Percentiles rank a stretch among this genome's conserved stretches.
These are phyloP conservation scores for Plasmodium vivax DNA, from an alignment of 169 alveolate species.

Conservation along the genomic window DNA sequence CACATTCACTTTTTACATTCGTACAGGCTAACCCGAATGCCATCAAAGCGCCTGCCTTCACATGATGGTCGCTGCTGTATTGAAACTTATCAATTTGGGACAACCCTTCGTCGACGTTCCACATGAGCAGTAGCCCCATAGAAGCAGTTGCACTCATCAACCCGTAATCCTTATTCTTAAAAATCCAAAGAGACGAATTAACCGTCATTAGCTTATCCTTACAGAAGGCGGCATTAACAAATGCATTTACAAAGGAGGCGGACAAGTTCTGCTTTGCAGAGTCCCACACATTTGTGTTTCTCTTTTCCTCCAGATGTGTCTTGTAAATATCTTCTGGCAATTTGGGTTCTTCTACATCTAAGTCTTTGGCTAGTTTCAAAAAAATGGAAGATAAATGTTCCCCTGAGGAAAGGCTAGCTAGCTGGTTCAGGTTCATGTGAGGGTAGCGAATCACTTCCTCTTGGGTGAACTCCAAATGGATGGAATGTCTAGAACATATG, in stretches of 20 bases:
- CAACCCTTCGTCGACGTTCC: slow-evolving; percentile 99
- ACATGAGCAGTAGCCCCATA: slow-evolving; percentile 94
- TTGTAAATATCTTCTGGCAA: slow-evolving; percentile 95
- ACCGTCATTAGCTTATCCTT: slow-evolving; percentile 92
- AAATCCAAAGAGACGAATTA: slow-evolving; percentile 93
- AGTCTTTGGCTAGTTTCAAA: slow-evolving; percentile 91
- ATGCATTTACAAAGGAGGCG: slow-evolving; percentile 97
- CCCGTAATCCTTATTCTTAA: slow-evolving; percentile 96
- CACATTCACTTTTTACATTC: slow-evolving; percentile 95
- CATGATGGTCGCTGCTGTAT: slow-evolving; percentile 93
- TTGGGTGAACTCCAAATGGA: slow-evolving; percentile 68
- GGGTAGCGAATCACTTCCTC: slow-evolving; percentile 73
- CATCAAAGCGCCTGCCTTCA: slow-evolving; percentile 96
- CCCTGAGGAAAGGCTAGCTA: slow-evolving; percentile 89
- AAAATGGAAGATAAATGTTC: slow-evolving; percentile 88
- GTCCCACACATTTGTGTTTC: slow-evolving; percentile 87
- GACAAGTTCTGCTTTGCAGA: slow-evolving; percentile 96
- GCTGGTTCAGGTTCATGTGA: slow-evolving; percentile 68
- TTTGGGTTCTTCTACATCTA: slow-evolving; percentile 97
- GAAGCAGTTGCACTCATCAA: slow-evolving; percentile 96
- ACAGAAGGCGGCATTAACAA: slow-evolving; percentile 98
- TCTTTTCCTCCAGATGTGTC: slow-evolving; percentile 90
- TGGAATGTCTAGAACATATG: slow-evolving; percentile 56
- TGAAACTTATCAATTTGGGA: slow-evolving; percentile 93
- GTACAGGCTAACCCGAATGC: slow-evolving; percentile 94